Evolutionary conservation across 345 rosid genomes (phyloP).

Genomic region (Salix purpurea): DNA sequence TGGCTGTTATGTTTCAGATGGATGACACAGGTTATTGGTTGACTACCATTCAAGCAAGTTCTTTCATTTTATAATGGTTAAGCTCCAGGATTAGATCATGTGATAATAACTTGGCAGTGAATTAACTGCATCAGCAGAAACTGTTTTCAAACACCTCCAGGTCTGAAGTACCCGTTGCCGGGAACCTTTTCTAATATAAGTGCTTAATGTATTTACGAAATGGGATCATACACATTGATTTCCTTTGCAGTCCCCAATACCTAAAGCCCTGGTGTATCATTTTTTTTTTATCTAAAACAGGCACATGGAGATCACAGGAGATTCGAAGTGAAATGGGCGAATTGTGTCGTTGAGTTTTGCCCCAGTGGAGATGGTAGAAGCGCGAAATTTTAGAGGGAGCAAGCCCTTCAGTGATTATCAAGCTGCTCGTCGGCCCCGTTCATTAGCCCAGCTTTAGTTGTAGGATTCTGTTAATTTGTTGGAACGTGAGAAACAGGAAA

Average conservation of each 20-base stretch:
- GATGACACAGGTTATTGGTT: too few relatives aligned
- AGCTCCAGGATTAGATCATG: background rate
- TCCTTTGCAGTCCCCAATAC: background rate
- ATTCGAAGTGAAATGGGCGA: background rate
- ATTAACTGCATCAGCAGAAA: background rate
- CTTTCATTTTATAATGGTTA: too few relatives aligned
- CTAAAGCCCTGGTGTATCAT: background rate
- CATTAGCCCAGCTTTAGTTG: background rate
- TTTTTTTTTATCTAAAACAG: too few relatives aligned
- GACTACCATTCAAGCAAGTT: too few relatives aligned
- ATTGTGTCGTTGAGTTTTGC: background rate
- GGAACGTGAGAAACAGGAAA: background rate
- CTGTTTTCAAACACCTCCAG: background rate
- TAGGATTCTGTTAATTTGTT: background rate
- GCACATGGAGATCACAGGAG: background rate
- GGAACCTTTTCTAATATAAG: background rate
- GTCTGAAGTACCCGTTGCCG: background rate
- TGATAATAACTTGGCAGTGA: background rate
- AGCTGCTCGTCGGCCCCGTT: background rate
- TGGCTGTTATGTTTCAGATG: too few relatives aligned
- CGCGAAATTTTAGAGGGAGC: background rate
- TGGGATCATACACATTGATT: background rate
- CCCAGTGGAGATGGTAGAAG: background rate
- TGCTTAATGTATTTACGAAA: background rate
- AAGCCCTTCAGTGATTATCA: background rate